Conservation (phyloP, 176 grass and related monocot species). For the Oryza meridionalis region DNA sequence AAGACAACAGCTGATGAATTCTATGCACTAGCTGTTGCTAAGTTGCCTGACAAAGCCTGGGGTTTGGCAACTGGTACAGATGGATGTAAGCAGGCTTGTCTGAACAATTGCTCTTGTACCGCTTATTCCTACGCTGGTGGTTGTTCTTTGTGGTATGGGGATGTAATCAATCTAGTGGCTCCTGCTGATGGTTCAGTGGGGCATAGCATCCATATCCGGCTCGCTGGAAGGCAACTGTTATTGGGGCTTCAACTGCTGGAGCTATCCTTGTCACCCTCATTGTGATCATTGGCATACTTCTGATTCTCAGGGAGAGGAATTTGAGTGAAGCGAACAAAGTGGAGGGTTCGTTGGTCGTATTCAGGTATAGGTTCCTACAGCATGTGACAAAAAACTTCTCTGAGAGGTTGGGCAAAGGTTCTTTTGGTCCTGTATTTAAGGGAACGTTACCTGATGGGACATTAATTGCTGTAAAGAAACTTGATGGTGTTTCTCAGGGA, state of each 20-base stretch:
- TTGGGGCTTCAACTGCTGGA: background rate
- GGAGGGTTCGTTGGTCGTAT: background rate
- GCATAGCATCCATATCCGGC: background rate
- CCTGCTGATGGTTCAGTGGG: background rate
- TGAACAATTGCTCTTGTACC: constrained; percentile 30
- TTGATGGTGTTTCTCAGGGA: background rate
- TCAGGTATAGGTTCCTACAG: background rate
- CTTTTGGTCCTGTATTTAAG: background rate
- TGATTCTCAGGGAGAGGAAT: background rate
- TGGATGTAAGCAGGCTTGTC: constrained; percentile 12
- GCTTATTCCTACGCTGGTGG: constrained; percentile 19
- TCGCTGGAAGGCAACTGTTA: background rate
- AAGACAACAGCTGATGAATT: background rate
- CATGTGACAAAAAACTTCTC: background rate
- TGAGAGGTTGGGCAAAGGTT: background rate
- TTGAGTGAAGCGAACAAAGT: background rate
- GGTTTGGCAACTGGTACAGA: background rate
- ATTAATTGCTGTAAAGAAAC: background rate
- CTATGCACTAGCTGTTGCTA: constrained; percentile 26
- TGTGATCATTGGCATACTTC: background rate
- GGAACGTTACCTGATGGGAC: background rate
- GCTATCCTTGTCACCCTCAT: background rate
- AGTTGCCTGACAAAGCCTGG: constrained; percentile 17
- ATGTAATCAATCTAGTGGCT: constrained; percentile 32
- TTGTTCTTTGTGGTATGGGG: constrained; percentile 42